Evolutionary conservation across 352 stramenopile genomes (phyloP).

Genomic region (Pythium guiyangense): DNA sequence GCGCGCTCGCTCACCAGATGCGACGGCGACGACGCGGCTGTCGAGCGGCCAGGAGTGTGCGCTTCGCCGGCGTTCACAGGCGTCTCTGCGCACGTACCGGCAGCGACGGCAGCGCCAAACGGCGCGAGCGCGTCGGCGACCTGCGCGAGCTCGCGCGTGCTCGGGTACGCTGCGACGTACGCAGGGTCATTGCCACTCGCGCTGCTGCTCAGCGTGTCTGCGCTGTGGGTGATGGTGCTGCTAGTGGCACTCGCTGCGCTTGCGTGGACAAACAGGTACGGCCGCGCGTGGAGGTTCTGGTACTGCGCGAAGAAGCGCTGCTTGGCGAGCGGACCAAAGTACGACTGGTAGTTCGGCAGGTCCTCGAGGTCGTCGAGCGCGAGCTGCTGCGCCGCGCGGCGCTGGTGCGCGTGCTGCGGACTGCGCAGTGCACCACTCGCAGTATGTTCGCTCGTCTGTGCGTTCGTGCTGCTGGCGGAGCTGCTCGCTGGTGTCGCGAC

Average conservation of each 20-base stretch:
- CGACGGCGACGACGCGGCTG: not conserved
- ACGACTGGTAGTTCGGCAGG: slow-evolving; percentile 38
- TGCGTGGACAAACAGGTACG: slow-evolving; percentile 53
- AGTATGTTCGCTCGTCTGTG: not conserved
- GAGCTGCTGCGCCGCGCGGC: slow-evolving; percentile 22
- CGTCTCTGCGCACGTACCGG: not conserved
- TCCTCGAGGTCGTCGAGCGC: slow-evolving; percentile 36
- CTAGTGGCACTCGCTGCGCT: not conserved
- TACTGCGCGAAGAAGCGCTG: slow-evolving; percentile 62
- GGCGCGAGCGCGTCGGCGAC: slow-evolving; percentile 23
- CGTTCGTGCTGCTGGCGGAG: too few relatives aligned
- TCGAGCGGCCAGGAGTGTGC: not conserved
- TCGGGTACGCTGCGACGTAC: slow-evolving; percentile 41
- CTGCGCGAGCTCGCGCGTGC: slow-evolving; percentile 32
- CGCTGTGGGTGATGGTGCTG: too few relatives aligned
- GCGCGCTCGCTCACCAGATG: slow-evolving; percentile 4
- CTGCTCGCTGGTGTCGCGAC: not conserved
- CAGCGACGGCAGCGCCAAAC: slow-evolving; percentile 10
- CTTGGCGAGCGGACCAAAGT: slow-evolving; percentile 60
- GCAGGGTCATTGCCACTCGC: slow-evolving; percentile 10
- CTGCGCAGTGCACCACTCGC: not conserved
- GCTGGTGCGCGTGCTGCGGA: not conserved
- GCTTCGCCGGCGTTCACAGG: not conserved
- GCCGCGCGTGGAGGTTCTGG: slow-evolving; percentile 49
- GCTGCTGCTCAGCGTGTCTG: not conserved